phyloP scores from a whole-genome alignment of 352 stramenopile genomes.

The Elongisporangium anandrum region DNA sequence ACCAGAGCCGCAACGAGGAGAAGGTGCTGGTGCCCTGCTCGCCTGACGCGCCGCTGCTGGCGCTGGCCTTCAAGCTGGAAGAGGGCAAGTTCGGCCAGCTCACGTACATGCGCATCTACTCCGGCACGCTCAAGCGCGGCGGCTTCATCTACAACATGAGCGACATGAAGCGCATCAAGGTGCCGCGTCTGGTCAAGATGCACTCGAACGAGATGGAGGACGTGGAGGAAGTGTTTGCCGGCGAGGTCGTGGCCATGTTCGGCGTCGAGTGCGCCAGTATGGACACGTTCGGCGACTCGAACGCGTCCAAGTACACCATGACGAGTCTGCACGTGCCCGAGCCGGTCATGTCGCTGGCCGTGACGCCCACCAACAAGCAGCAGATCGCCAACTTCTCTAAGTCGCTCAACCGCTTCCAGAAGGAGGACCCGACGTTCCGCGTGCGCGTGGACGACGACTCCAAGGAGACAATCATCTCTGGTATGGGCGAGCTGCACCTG shows the following conservation, averaged over 20 bases:
- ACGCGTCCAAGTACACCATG: slow-evolving; percentile 90
- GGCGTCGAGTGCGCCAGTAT: slow-evolving; percentile 98
- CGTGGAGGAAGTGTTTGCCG: slow-evolving; percentile 91
- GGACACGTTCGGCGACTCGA: slow-evolving; percentile 95
- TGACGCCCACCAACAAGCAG: slow-evolving; percentile 94
- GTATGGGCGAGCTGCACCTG: slow-evolving; percentile 98
- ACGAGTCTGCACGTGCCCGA: slow-evolving; percentile 98
- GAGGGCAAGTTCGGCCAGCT: slow-evolving; percentile 98
- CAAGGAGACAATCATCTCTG: slow-evolving; percentile 98
- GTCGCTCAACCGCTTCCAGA: slow-evolving; percentile 94
- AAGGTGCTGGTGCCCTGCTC: slow-evolving; percentile 85
- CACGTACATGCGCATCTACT: slow-evolving; percentile 97
- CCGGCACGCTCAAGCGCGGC: slow-evolving; percentile 77
- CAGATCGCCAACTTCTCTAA: slow-evolving; percentile 97
- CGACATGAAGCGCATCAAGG: slow-evolving; percentile 92
- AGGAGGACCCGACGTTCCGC: slow-evolving; percentile 98
- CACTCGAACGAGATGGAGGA: slow-evolving; percentile 99
- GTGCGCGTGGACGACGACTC: slow-evolving; percentile 95
- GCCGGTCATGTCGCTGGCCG: slow-evolving; percentile 97
- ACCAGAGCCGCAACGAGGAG: slow-evolving; percentile 91
- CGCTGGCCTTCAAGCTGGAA: slow-evolving; percentile 99
- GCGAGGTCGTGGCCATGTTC: slow-evolving; percentile 99
- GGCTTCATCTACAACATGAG: slow-evolving; percentile 89
- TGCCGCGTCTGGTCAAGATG: slow-evolving; percentile 98
- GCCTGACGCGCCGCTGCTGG: slow-evolving; percentile 90